phyloP scores from a whole-genome alignment of 805 yeast genomes.

The Candida mattraensis region DNA sequence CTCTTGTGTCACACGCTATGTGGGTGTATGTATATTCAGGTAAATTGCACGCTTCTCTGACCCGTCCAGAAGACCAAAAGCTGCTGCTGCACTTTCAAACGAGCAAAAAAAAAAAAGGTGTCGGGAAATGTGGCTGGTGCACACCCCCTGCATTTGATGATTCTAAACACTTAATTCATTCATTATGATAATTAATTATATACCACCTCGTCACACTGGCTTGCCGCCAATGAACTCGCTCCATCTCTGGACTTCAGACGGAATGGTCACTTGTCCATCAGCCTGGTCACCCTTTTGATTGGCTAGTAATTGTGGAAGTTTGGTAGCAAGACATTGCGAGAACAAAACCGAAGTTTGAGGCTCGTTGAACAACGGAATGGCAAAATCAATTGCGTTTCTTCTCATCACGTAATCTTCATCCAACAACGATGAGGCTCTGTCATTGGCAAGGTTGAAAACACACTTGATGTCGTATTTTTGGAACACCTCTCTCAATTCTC shows the following conservation, averaged over 20 bases:
- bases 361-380: conserved; percentile 93
- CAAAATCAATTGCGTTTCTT: conserved; percentile 98
- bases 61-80: no score
- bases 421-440: conserved; percentile 78
- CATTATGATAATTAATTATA: conserved; percentile 6
- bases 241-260: conserved; percentile 92
- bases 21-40: no score
- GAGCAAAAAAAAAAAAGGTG: not conserved
- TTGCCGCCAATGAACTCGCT: conserved; percentile 95
- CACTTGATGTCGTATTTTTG: conserved; percentile 79
- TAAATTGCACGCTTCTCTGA: no score
- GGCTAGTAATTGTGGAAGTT: conserved; percentile 58
- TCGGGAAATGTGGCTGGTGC: not conserved
- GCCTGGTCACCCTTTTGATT: no score
- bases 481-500: conserved; percentile 91
- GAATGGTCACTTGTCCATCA: conserved; percentile 52
- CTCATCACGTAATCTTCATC: conserved; percentile 98
- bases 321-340: conserved; percentile 75
- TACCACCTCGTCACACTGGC: conserved; percentile 49
- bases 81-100: conserved; percentile 2
- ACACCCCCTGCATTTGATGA: not conserved
- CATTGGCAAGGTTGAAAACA: conserved; percentile 88
- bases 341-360: conserved; percentile 89
- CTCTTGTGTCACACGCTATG: conserved; percentile 6
- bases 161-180: conserved; percentile 8